Percentiles rank a stretch among this genome's conserved stretches.
phyloP scores from a whole-genome alignment of 2,329 filamentous ascomycete species.

The Volutella citrinella region DNA sequence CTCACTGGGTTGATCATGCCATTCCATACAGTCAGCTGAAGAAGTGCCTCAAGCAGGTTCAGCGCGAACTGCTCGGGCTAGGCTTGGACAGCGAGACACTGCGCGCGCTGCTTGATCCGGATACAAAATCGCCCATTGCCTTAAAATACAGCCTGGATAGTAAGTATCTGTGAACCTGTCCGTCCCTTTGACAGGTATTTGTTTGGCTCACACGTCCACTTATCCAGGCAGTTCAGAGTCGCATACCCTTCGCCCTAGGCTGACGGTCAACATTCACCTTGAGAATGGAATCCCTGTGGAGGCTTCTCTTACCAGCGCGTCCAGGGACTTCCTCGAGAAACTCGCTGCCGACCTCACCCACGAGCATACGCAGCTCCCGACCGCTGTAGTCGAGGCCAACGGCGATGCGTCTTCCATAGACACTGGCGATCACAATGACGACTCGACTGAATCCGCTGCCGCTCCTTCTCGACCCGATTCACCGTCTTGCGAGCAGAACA shows the following conservation, averaged over 20 bases:
- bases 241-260: conserved; percentile 58
- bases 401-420: neutral
- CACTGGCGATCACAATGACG: neutral
- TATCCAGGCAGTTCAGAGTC: conserved; percentile 35
- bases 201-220: conserved; percentile 5
- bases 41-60: conserved; percentile 82
- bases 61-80: conserved; percentile 64
- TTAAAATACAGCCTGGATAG: conserved; percentile 57
- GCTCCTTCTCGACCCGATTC: neutral
- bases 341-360: conserved; percentile 46
- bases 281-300: conserved; percentile 65
- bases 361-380: conserved; percentile 5
- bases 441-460: conserved; percentile 7
- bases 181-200: neutral
- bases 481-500: neutral
- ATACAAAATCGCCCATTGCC: conserved; percentile 43
- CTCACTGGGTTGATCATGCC: conserved; percentile 68
- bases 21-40: conserved; percentile 84
- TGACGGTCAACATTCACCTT: conserved; percentile 68
- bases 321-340: conserved; percentile 60
- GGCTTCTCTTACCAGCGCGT: conserved; percentile 64
- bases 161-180: conserved; percentile 18
- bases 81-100: conserved; percentile 72
- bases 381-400: conserved; percentile 2
- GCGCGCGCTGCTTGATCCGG: conserved; percentile 56